Percentiles rank a stretch among this genome's conserved stretches.
phyloP scores from a whole-genome alignment of 306 rosid genomes.

The Arachis stenosperma region DNA sequence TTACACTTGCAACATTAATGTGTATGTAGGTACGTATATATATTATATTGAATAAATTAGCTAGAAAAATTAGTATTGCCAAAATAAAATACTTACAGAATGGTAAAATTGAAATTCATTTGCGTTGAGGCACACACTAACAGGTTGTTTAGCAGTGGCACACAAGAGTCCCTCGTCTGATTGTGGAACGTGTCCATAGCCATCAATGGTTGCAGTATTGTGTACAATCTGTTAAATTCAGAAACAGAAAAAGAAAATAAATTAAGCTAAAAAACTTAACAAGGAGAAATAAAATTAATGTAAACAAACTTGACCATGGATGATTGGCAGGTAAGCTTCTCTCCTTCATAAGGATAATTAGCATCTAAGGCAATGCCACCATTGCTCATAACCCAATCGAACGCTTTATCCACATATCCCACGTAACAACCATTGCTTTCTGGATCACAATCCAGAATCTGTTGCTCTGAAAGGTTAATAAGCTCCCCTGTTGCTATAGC shows the following conservation, averaged over 20 bases:
- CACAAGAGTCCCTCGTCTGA: slow-evolving; percentile 51
- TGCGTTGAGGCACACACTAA: slow-evolving; percentile 46
- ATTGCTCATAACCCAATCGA: slow-evolving; percentile 32
- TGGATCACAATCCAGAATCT: slow-evolving; percentile 35
- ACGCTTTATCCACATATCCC: slow-evolving; percentile 50
- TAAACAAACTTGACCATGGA: slow-evolving; percentile 12
- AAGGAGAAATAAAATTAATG: background rate
- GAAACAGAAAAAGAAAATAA: background rate
- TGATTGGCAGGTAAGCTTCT: slow-evolving; percentile 44
- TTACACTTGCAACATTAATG: no score
- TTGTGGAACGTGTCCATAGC: slow-evolving; percentile 42
- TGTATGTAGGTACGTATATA: no score
- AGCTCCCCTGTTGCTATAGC: slow-evolving; percentile 26
- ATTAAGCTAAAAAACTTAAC: background rate
- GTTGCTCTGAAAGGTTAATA: slow-evolving; percentile 21
- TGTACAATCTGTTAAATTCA: background rate
- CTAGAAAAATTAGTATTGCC: no score
- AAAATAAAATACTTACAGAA: slow-evolving; percentile 16
- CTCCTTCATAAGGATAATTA: slow-evolving; percentile 18
- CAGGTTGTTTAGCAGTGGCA: slow-evolving; percentile 54
- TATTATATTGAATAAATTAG: no score
- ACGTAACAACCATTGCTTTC: background rate
- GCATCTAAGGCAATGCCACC: slow-evolving; percentile 2
- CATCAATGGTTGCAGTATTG: slow-evolving; percentile 3
- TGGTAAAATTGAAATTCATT: slow-evolving; percentile 47